Evolutionary conservation across 345 rosid genomes (phyloP).

Genomic region (Eucalyptus marginata): DNA sequence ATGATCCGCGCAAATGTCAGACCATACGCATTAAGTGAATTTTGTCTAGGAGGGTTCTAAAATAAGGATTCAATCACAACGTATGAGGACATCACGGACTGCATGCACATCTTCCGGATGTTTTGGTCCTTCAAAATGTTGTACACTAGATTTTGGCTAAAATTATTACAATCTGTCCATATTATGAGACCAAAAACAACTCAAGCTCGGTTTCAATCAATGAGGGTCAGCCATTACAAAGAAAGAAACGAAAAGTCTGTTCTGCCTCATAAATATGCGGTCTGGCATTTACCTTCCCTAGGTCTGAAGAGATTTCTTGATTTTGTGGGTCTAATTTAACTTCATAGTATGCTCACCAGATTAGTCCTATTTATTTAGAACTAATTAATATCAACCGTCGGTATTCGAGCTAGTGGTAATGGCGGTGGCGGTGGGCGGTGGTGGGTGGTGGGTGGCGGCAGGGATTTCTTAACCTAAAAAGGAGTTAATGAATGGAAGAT

Average conservation of each 20-base stretch:
- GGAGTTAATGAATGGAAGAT: background rate
- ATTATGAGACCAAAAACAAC: background rate
- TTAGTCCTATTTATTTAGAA: background rate
- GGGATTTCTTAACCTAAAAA: background rate
- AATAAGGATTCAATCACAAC: background rate
- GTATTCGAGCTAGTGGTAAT: background rate
- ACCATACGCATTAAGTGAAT: background rate
- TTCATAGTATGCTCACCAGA: background rate
- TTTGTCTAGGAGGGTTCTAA: background rate
- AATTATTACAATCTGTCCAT: background rate
- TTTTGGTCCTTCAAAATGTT: background rate
- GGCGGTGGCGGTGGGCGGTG: background rate
- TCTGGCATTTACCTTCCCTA: background rate
- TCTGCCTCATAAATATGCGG: background rate
- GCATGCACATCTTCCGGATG: background rate
- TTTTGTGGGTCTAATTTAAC: background rate
- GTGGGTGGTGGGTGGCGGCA: background rate
- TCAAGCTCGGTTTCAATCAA: background rate
- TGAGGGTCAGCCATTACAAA: background rate
- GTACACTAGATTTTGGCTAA: background rate
- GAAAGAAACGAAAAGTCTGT: background rate
- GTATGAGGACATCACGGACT: background rate
- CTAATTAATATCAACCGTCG: background rate
- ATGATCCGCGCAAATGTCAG: background rate
- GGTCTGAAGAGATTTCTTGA: background rate